Evolutionary conservation across 2,329 filamentous ascomycete genomes (phyloP), one percentile per base, ranked within the genome.

Genomic region (Aspergillus sp.): DNA sequence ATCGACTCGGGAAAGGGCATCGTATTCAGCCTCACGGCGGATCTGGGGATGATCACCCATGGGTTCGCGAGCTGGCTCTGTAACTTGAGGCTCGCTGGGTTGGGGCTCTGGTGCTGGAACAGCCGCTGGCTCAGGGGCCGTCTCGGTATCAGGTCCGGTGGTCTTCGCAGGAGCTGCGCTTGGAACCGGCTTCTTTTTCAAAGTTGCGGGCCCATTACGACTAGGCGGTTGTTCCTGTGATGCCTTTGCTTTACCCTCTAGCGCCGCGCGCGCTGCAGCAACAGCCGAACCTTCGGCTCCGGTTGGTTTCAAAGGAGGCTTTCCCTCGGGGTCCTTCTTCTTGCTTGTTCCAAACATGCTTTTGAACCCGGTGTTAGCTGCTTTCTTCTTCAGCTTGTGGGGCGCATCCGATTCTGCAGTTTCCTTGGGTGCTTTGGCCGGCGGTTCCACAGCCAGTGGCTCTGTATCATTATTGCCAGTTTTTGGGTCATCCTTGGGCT

Each of bases 1-100:
- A 66, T 85, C 83, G 36, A 88, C 80, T 4, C 82, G 83, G 5
- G 89, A 88, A 4, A 85, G 70, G 73, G 79, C 64, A 82, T 80
- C 78, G 82, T 81, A 66, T 67, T 78, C 71, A 78, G 83, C 61
- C 81, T 73, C 65, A 82, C 82, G 59, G 73, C 74, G 56, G 77
- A 77, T 75, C 56, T 68, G 68, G 41, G 73, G 73, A 11, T 71
- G 69, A 42, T 68, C 69, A 32, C 65, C 68, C 11, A 58, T 58
- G 20, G 54, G 44, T 18, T 63, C 49, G 24, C 43, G 36, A 53
- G 61, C 22, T 18, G 63, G 55, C 12, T 55, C 52, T 11, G 60
- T 58, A 3, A 56, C 47, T 8, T 60, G 57, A 5, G 73, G 71
- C 60, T 70, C 68, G n/a, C 52, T 11, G 66, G 70, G 38, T 64